phyloP scores from a whole-genome alignment of 495 filamentous ascomycete species.

The Neurospora tetrasperma region DNA sequence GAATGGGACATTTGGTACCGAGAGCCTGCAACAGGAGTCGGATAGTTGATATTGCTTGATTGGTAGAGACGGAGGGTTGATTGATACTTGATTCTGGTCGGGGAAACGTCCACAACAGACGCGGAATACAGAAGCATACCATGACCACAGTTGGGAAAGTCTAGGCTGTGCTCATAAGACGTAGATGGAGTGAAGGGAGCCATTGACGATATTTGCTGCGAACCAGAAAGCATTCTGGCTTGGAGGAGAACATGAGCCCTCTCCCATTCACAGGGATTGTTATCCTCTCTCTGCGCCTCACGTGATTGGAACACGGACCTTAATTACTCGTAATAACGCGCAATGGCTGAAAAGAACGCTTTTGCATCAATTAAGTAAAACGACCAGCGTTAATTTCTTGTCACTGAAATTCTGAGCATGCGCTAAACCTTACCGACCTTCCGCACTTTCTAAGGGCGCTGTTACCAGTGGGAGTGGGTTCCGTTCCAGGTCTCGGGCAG shows the following conservation, averaged over 20 bases:
- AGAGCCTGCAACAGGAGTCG: slow-evolving; percentile 3
- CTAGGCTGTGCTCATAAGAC: background rate
- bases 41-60: background rate
- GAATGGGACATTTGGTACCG: slow-evolving; percentile 52
- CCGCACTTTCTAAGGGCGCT: background rate
- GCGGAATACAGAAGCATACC: background rate
- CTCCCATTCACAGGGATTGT: slow-evolving; percentile 1
- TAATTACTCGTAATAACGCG: background rate
- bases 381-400: background rate
- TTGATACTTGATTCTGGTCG: background rate
- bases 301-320: slow-evolving; percentile 6
- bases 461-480: background rate
- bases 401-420: background rate
- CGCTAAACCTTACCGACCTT: background rate
- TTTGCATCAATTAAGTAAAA: background rate
- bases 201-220: slow-evolving; percentile 3
- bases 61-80: background rate
- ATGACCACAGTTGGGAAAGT: background rate
- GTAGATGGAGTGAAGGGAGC: background rate
- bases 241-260: background rate
- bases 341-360: background rate
- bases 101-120: background rate
- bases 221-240: slow-evolving; percentile 6
- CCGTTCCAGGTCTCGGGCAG: background rate
- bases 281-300: slow-evolving; percentile 4